Base-by-base conservation (phyloP, 768 basidiomycete species). In the Tephrocybe rancida region DNA sequence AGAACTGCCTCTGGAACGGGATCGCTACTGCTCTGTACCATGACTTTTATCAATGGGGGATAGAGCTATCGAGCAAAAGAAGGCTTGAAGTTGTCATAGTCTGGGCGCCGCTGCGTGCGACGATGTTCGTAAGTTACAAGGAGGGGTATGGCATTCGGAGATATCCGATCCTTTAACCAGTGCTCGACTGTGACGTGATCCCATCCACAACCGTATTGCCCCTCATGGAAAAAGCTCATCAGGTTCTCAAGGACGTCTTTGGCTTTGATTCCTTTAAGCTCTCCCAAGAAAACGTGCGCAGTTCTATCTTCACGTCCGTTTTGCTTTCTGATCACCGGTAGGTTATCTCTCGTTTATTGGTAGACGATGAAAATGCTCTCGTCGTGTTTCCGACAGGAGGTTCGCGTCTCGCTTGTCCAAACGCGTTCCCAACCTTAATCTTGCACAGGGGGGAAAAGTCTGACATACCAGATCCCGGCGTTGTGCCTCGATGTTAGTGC, bases 381-480 rank as follows among this genome's bases (percentile, higher is more conserved):
- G 58, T 59, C 13, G 48, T 59, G 29, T 59, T 59, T 47, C 58
- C 58, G 13, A 59, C 58, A 11, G 58, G 58, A 55, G 58, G 58
- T 59, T 37, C 38, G 47, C 19, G 39, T 42, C 18, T 5, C 21
- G 22, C 19, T 38, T 50, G 16, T 18, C 9, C 19, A 19, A 30
- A 34, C 27, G 24, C 39, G 37, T 44, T 10, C 14, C 21, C 16
- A 25, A 22, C 2, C 34, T 25, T 37, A 19, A 34, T 24, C 75
- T 78, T 61, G 56, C 75, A 9, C 55, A 70, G n/a, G 59, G 9
- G 59, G 59, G n/a, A 60, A 60, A 46, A 60, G 58, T 45, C 24
- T 59, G 14, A 55, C 58, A 6, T 59, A 59, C 37, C 58, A 59
- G 44, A 38, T 59, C 21, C 58, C 58, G n/a, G 58, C 58, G 1